Conservation (phyloP, 176 grass and related monocot genomes). For the Zea luxurians region DNA sequence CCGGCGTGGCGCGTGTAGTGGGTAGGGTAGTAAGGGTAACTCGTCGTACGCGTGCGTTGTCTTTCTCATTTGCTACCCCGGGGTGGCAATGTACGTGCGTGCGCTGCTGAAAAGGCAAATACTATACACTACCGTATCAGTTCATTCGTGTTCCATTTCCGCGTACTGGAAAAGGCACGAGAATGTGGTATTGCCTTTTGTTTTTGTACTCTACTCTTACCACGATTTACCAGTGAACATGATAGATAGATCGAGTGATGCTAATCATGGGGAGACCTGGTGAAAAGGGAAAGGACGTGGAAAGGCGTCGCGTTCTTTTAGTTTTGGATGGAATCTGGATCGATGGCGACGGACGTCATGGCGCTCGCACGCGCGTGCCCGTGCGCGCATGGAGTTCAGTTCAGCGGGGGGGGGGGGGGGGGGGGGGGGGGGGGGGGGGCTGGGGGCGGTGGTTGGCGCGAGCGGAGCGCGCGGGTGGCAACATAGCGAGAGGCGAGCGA, state of each 20-base stretch:
- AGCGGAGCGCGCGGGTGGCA: neutral
- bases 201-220: neutral
- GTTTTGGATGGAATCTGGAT: conserved; percentile 16
- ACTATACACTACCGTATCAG: neutral
- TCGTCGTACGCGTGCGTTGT: neutral
- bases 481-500: neutral
- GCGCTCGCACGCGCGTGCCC: neutral
- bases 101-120: neutral
- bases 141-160: neutral
- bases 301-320: conserved; percentile 4
- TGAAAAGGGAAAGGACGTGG: conserved; percentile 1
- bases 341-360: neutral
- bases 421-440: neutral
- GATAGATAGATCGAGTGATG: neutral
- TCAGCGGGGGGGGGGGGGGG: neutral
- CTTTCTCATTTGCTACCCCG: neutral
- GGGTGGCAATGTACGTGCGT: neutral
- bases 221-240: neutral
- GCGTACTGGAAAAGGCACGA: neutral
- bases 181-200: neutral
- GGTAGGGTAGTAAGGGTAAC: neutral
- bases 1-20: conserved; percentile 43
- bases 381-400: neutral
- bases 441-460: neutral
- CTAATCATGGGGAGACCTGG: conserved; percentile 7